Base-by-base conservation (phyloP, 371 early-diverging fungal genomes). In the Blakeslea trispora region DNA sequence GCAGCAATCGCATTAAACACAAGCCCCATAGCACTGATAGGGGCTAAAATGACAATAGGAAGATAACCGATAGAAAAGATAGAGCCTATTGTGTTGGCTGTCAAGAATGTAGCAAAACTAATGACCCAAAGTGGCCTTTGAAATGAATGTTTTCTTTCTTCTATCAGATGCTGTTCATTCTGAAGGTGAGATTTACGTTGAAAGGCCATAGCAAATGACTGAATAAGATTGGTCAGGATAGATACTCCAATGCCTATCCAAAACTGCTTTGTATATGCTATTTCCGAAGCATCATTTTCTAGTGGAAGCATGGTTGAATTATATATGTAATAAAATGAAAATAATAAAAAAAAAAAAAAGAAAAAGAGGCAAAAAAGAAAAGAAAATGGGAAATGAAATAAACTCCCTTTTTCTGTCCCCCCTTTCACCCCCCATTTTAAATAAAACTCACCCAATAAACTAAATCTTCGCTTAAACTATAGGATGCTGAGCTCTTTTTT, bases 41-140 rank as follows among this genome's bases (percentile, higher is more conserved):
- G 92, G 11, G 92, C 92, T 31, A 91, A 72, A 44, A 91, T 89
- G 55, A 91, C 86, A n/a, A 92, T 88, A 4, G 92, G 92, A 14
- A 92, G 74, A 55, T 88, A 85, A 44, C 90, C 90, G 53, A 92
- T 86, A 2, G 91, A 85, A 40, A 90, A 83, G 8, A 86, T 71
- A 0, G 91, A 88, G 31, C 89, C 90, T 13, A 81, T 83, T 19
- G 87, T 77, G 49, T 88, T 88, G 42, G 90, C 85, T 19, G 79
- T 57, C 43, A 91, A 65, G 43, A 85, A 91, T 8, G 83, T 75
- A 18, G 67, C 72, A 65, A 91, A 84, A 34, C 80, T 69, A 34
- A 60, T 44, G 0, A 72, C 66, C 74, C 75, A 74, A 21, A 76
- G 19, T 5, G 79, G 72, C 5, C 72, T 59, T 31, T 68, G 59